Evolutionary conservation across 345 rosid species (phyloP), one percentile per base, ranked within the genome.

Genomic region (Toxicodendron radicans): DNA sequence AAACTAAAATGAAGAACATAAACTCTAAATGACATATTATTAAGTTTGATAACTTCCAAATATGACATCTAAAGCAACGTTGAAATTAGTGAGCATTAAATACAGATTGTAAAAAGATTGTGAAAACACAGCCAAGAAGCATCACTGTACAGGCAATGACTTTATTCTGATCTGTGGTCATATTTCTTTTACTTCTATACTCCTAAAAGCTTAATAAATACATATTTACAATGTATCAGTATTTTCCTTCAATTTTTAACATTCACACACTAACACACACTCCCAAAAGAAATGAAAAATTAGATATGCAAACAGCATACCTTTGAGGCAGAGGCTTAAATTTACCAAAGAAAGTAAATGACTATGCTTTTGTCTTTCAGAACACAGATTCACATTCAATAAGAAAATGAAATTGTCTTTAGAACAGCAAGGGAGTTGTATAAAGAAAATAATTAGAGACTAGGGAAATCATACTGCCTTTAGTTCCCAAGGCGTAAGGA

Each of bases 231-330:
- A 64, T 30, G 23, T 18, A 3, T 10, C 5, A 45, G 53, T 21
- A 41, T 41, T 64, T 11, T 5, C 54, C 23, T 45, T 45, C 53
- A 38, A 38, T 7, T 8, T 38, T 38, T 38, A 38, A 38, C 9
- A 38, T 38, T 38, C 43, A 38, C 10, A 38, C 9, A 38, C 71
- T 30, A 49, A 17, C 27, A 67, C 13, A 1, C 30, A 27, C 30
- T 27, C 16, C 16, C 6, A 10, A 12, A 32, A 11, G 33, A 14
- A 56, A 35, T 21, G 18, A 58, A 45, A 57, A 20, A 24, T 57
- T 14, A 70, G 56, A 70, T 41, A 48, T 41, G 11, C 73, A 41
- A 69, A 38, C 23, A 41, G 18, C 73, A 21, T 41, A 57, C 56
- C 48, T 35, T 62, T 4, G 17, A 35, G 66, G 24, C 56, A 66